Base-by-base conservation (phyloP, 768 basidiomycete genomes). In the Amanita jacksonii region DNA sequence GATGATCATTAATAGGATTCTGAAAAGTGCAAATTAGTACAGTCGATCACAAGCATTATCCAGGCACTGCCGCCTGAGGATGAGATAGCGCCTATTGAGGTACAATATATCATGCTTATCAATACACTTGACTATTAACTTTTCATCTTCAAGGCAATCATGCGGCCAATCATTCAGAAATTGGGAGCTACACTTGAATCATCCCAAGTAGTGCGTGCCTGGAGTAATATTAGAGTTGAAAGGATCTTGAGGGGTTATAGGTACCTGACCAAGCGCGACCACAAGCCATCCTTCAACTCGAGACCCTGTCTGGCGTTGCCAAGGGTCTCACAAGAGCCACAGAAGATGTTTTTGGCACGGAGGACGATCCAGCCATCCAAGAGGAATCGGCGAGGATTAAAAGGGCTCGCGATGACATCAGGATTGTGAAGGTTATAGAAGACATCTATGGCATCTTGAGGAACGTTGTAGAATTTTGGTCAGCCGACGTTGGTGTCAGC, bases 1-100 rank as follows among this genome's bases (percentile, higher is more conserved):
- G 20, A 28, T 19, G 16, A 34, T 15, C 32, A 20, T 39, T 43
- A 10, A 3, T 52, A 86, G 81, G 85, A 88, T 52, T 77, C 81
- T 16, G 91, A 94, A 61, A 86, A 85, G 62, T 76, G 79, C 52
- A 96, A 93, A 62, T 87, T 96, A 1, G 66, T 96, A 35, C 86
- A 96, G 57, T 88, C 85, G 0, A 93, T 97, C 41, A 80, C 89
- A 1, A 94, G 91, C 50, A 89, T 97, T 3, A 85, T 96, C 24
- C 88, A 96, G 54, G 93, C 92, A 0, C 62, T 97, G 38, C 82
- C 87, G 0, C 80, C 88, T 0, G 66, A 67, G 32, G 83, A 90
- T 33, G 85, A 77, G 45, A 81, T 94, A 20, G 71, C 77, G 0
- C 85, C 90, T 0, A 71, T 93, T 18, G 76, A 83, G 63, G 85